These are phyloP conservation scores for Penstemon davidsonii DNA, from an alignment of 257 asterid genomes.

Conservation along the genomic window DNA sequence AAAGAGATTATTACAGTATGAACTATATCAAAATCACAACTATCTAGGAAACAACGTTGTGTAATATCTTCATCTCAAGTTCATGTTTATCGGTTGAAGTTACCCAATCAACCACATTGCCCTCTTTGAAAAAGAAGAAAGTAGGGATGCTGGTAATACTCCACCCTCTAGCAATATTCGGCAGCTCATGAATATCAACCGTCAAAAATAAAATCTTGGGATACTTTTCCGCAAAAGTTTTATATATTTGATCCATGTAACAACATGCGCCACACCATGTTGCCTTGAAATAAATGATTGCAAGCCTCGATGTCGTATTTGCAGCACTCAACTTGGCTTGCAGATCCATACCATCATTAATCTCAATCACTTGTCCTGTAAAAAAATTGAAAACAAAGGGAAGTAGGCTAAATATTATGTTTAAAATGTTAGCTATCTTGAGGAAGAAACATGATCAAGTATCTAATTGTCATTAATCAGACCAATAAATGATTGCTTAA, in stretches of 20 bases:
- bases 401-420: no score
- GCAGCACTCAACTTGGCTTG: conserved; percentile 54
- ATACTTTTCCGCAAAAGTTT: conserved; percentile 50
- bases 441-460: no score
- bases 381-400: neutral
- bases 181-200: conserved; percentile 66
- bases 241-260: conserved; percentile 50
- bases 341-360: conserved; percentile 52
- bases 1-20: no score
- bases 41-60: conserved; percentile 34
- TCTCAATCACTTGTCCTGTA: conserved; percentile 58
- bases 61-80: conserved; percentile 64
- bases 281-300: conserved; percentile 75
- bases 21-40: no score
- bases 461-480: neutral
- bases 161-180: conserved; percentile 56
- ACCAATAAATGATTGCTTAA: neutral
- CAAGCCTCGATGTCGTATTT: conserved; percentile 45
- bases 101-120: conserved; percentile 57
- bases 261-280: conserved; percentile 92
- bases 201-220: conserved; percentile 60
- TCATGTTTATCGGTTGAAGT: conserved; percentile 52
- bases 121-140: conserved; percentile 63
- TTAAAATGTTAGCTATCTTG: no score
- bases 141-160: conserved; percentile 63